phyloP scores from a whole-genome alignment of 2,329 filamentous ascomycete genomes.

The Drechslera avenae region DNA sequence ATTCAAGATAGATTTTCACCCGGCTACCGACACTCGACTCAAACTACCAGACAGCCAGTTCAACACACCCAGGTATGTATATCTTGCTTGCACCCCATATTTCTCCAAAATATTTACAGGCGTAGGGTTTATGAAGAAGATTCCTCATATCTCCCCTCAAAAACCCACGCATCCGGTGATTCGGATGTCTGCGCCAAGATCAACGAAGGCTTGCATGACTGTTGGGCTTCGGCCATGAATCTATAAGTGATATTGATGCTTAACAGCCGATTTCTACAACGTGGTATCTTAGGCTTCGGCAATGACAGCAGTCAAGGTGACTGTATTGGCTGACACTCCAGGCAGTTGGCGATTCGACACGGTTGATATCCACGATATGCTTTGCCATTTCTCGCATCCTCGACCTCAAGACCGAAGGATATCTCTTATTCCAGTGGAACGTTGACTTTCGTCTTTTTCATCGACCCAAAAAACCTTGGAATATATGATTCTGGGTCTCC shows the following conservation, averaged over 20 bases:
- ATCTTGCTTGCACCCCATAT: background rate
- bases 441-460: no score
- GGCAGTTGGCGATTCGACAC: background rate
- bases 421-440: no score
- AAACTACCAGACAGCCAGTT: background rate
- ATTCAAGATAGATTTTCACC: no score
- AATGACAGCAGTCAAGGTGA: background rate
- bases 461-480: no score
- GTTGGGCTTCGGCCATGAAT: background rate
- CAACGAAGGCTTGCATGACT: slow-evolving; percentile 1
- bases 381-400: no score
- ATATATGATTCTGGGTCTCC: no score
- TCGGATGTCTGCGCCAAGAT: background rate
- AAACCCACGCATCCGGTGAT: background rate
- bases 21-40: background rate
- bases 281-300: background rate
- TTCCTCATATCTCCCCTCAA: background rate
- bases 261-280: no score
- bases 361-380: no score
- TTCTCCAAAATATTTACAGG: background rate
- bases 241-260: no score
- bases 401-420: no score
- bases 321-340: background rate
- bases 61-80: background rate
- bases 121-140: slow-evolving; percentile 1